Evolutionary conservation across 2,329 filamentous ascomycete genomes (phyloP).

Genomic region (Esteya vermicola): DNA sequence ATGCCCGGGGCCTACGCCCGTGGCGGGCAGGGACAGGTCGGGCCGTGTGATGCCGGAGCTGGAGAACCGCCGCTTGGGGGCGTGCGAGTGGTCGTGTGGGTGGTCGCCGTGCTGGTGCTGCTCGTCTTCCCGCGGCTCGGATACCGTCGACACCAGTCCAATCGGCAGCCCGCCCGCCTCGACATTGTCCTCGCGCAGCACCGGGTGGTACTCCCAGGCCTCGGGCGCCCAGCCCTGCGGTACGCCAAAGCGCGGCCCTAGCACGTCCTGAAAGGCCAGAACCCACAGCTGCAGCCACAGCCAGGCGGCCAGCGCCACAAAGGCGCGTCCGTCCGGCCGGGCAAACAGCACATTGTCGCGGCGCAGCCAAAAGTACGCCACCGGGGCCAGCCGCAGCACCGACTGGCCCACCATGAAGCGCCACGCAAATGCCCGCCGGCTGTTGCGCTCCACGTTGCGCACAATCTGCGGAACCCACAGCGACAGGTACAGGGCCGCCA

Average conservation of each 20-base stretch:
- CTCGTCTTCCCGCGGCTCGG: slow-evolving; percentile 6
- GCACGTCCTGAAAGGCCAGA: slow-evolving; percentile 66
- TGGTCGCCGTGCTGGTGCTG: background rate
- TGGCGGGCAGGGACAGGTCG: slow-evolving; percentile 9
- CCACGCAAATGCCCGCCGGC: slow-evolving; percentile 81
- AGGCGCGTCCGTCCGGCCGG: slow-evolving; percentile 49
- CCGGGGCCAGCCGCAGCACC: slow-evolving; percentile 59
- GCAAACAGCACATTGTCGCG: slow-evolving; percentile 71
- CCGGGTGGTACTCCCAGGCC: slow-evolving; percentile 90
- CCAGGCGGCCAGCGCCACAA: slow-evolving; percentile 57
- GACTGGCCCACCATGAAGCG: slow-evolving; percentile 81
- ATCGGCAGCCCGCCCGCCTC: slow-evolving; percentile 73
- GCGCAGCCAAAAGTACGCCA: slow-evolving; percentile 74
- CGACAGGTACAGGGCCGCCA: slow-evolving; percentile 68
- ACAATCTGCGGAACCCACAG: slow-evolving; percentile 89
- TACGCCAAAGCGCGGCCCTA: slow-evolving; percentile 81
- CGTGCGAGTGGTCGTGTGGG: slow-evolving; percentile 13
- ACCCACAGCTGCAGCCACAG: slow-evolving; percentile 74
- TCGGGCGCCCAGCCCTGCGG: slow-evolving; percentile 53
- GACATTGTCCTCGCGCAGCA: slow-evolving; percentile 67
- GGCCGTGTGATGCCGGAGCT: slow-evolving; percentile 8
- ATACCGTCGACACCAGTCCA: slow-evolving; percentile 37
- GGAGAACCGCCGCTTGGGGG: slow-evolving; percentile 17
- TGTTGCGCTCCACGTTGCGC: slow-evolving; percentile 82
- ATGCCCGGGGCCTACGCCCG: slow-evolving; percentile 16